Base-by-base conservation (phyloP, 441 rosid species). In the Omphalea diandra region DNA sequence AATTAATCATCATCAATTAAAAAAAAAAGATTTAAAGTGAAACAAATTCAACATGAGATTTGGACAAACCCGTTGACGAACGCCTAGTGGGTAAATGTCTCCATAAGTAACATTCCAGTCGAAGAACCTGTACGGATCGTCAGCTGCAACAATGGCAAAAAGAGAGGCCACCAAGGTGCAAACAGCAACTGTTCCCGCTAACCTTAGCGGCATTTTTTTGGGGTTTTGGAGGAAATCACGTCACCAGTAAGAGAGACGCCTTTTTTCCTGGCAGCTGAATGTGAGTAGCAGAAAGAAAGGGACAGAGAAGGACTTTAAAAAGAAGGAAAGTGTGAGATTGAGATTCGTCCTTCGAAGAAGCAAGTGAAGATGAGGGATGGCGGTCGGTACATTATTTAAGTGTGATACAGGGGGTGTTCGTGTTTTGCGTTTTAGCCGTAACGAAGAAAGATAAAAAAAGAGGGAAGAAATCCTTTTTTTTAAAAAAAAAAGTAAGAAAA, bases 71-170 rank as follows among this genome's bases (percentile, higher is more conserved):
- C 70, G 83, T 74, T 90, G 97, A 53, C 84, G 91, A 61, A 83
- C 83, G 55, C 97, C 97, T 2, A 91, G 95, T 1, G 97, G 97
- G 35, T 76, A 88, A 11, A 90, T 86, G 72, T 84, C 87, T 2
- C 96, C 93, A 63, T 88, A 90, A 11, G 95, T 88, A 43, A 91
- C 87, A 76, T 86, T 93, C 98, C 98, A 93, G 76, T 80, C 67
- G 79, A 81, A 91, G 82, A 87, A 93, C 52, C 89, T 80, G 86
- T 93, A 93, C 0, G 98, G 97, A 78, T 85, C 87, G 0, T 90
- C 98, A 22, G 88, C 90, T 12, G 58, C 72, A 20, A 71, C 89
- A 33, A 72, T 68, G 79, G 84, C 73, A 0, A 77, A 61, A 59
- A 84, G 69, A 26, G 85, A 70, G 14, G 70, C 79, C 1, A 81